A percentile compares a stretch with the other conserved stretches of the same genome.
These are phyloP conservation scores for Kluyveromyces starmeri DNA, from an alignment of 805 yeast genomes.

Conservation along the genomic window DNA sequence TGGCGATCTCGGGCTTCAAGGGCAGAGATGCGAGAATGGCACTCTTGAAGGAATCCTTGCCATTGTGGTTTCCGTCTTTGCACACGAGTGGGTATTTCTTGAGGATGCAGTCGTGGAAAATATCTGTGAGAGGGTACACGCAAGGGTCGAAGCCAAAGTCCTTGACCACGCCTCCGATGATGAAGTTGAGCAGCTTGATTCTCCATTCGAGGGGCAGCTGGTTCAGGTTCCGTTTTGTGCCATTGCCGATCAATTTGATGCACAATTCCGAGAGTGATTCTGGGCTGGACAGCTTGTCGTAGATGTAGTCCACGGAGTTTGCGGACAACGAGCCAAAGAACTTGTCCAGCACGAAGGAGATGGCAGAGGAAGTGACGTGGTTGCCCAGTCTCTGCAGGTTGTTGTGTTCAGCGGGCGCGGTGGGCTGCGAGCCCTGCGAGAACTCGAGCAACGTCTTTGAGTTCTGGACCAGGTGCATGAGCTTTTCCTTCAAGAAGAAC, in stretches of 20 bases:
- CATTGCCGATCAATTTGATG: conserved; percentile 18
- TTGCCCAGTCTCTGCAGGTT: conserved; percentile 52
- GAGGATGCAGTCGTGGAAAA: conserved; percentile 51
- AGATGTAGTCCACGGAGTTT: conserved; percentile 45
- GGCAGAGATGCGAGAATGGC: conserved; percentile 23
- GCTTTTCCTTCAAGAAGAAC: conserved; percentile 27
- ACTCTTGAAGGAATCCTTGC: conserved; percentile 5
- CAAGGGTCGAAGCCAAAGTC: conserved; percentile 75
- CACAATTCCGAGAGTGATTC: conserved; percentile 29
- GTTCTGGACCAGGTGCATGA: conserved; percentile 43
- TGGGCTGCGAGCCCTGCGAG: conserved; percentile 13
- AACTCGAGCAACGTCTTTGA: conserved; percentile 56
- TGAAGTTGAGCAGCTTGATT: conserved; percentile 44
- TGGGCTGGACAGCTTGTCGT: conserved; percentile 36
- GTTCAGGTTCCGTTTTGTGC: conserved; percentile 27
- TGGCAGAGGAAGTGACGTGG: conserved; percentile 43
- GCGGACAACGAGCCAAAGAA: conserved; percentile 46
- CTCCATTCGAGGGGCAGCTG: conserved; percentile 37
- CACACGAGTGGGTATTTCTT: conserved; percentile 51
- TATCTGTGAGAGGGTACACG: conserved; percentile 57
- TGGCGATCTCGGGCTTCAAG: conserved; percentile 31
- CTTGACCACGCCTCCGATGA: conserved; percentile 61
- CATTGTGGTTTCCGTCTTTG: conserved; percentile 6
- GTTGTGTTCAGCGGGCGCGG: conserved; percentile 28
- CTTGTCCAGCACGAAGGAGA: conserved; percentile 55